Percentiles rank a stretch among this genome's conserved stretches.
Evolutionary conservation across 2,329 filamentous ascomycete genomes (phyloP).

Genomic region (Exophiala sp.): DNA sequence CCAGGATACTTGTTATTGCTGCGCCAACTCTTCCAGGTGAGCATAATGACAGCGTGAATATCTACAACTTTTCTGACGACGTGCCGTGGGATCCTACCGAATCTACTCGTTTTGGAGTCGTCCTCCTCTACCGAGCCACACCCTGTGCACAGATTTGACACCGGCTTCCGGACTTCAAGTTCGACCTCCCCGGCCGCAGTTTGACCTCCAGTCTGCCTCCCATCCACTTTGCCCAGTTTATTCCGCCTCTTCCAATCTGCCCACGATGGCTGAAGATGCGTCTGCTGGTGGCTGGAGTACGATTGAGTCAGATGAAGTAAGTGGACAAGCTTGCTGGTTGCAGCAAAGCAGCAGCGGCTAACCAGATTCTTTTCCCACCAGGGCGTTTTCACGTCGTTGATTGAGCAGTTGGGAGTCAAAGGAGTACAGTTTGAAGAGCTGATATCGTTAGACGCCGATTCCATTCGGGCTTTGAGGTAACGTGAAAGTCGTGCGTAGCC

Average conservation of each 20-base stretch:
- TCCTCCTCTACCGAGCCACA: no score
- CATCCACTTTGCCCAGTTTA: not conserved
- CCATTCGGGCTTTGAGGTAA: slow-evolving; percentile 41
- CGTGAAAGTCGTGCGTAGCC: slow-evolving; percentile 19
- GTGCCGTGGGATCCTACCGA: no score
- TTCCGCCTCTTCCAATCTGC: not conserved
- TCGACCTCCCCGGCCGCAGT: no score
- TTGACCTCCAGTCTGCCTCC: not conserved
- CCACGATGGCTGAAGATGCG: slow-evolving; percentile 55
- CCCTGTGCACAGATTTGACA: no score
- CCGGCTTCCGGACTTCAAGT: no score
- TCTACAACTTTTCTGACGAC: no score
- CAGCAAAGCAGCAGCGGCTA: slow-evolving; percentile 1
- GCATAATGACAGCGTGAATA: no score
- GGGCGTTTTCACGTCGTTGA: slow-evolving; percentile 96
- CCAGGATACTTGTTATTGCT: no score
- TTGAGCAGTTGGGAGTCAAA: slow-evolving; percentile 85
- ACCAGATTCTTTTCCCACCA: slow-evolving; percentile 31
- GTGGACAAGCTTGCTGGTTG: slow-evolving; percentile 26
- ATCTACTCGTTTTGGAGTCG: no score
- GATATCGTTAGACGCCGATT: slow-evolving; percentile 73
- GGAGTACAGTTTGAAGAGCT: slow-evolving; percentile 97
- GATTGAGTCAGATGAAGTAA: slow-evolving; percentile 92
- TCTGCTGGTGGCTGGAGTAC: slow-evolving; percentile 74
- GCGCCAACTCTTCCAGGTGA: no score